Evolutionary conservation across 352 stramenopile genomes (phyloP), one percentile per base, ranked within the genome.

Genomic region (Phytopythium cucurbitacearum): DNA sequence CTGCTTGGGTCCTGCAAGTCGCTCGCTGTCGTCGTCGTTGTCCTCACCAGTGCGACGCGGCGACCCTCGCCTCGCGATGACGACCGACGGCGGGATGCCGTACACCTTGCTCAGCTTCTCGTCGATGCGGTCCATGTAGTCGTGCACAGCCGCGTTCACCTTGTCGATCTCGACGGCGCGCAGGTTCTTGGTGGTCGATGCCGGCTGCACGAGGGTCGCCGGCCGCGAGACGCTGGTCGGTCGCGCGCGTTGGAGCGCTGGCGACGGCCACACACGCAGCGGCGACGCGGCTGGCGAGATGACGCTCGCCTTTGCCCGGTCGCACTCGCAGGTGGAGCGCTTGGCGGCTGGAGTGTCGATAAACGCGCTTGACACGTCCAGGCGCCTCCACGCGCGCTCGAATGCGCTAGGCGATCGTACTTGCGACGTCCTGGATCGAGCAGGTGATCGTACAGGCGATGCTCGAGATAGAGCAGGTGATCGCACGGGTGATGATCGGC

Each of bases 91-190:
- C 4, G 80, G 77, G 38, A 91, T 89, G 33, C 80, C 80, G 51
- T 91, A 91, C 77, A 91, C 85, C 50, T 85, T 75, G 44, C 72
- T 77, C 21, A 91, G 66, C 52, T 91, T 91, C 40, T 89, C 73
- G 63, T 91, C 77, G 40, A 91, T 91, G 15, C 76, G 68, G 50
- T 91, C 75, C 77, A 91, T 91, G 76, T 91, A 91, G 48, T 87
- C 76, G 50, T 87, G 76, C 21, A 91, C 77, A 0, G 71, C 69
- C 15, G 65, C 64, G 52, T 91, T 86, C 12, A 91, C 73, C 55
- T 87, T 89, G 41, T 91, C 75, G 43, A 88, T 73, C 43, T 87
- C 76, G 21, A 72, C 59, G 39, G 59, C 56, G 0, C 70, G 65
- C 39, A 46, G 64, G 15, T 58, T 71, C 56, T 56, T 76, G 0